phyloP scores from a whole-genome alignment of 106 monocot genomes.

The Gastrodia elata region DNA sequence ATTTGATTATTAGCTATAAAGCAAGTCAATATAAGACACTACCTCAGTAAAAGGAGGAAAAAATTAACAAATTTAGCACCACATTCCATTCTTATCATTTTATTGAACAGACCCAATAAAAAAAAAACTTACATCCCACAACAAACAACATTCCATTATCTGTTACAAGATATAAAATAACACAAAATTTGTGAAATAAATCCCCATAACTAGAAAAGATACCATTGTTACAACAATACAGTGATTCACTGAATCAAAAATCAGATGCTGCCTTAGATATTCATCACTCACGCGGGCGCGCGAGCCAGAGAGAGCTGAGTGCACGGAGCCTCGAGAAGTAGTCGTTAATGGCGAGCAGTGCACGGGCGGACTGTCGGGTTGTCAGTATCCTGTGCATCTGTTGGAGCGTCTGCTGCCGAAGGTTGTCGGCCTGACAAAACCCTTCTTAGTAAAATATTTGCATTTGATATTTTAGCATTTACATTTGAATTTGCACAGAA shows the following conservation, averaged over 20 bases:
- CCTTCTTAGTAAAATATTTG: neutral
- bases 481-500: no score
- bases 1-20: no score
- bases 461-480: no score
- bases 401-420: slow-evolving; percentile 60
- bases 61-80: neutral
- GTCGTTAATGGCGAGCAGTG: slow-evolving; percentile 38
- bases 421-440: slow-evolving; percentile 47
- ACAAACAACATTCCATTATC: neutral
- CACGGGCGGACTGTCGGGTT: slow-evolving; percentile 46
- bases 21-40: neutral
- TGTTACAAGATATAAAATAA: neutral
- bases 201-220: neutral
- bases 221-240: neutral
- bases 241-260: neutral
- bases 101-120: neutral
- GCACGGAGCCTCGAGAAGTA: slow-evolving; percentile 49
- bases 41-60: neutral
- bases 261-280: neutral
- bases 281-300: slow-evolving; percentile 27
- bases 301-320: slow-evolving; percentile 55
- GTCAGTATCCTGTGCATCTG: slow-evolving; percentile 58
- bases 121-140: neutral
- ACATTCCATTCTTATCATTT: neutral
- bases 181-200: neutral